Evolutionary conservation across 495 filamentous ascomycete species (phyloP).

Genomic region (Hypoxylon intermedium): DNA sequence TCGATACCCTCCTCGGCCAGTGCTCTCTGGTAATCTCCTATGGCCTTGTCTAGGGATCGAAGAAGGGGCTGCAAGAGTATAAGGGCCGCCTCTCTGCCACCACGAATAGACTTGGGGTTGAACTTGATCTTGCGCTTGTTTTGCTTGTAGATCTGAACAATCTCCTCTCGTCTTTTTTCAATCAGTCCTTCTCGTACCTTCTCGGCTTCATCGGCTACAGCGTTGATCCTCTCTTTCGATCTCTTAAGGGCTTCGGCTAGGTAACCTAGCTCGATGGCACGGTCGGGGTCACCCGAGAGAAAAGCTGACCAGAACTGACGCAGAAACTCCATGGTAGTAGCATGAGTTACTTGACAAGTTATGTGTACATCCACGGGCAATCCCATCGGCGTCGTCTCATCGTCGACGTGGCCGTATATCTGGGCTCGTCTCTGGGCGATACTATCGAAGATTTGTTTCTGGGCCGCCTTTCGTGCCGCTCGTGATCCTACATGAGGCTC

Average conservation of each 20-base stretch:
- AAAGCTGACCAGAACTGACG: constrained; percentile 94
- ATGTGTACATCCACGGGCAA: constrained; percentile 72
- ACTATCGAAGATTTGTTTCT: constrained; percentile 62
- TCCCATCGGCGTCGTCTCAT: constrained; percentile 62
- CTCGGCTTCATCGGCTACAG: constrained; percentile 82
- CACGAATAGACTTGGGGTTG: constrained; percentile 68
- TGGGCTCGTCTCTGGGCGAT: constrained; percentile 62
- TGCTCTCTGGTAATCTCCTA: constrained; percentile 67
- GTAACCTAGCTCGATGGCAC: constrained; percentile 75
- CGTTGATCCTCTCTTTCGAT: constrained; percentile 78
- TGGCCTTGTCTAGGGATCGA: constrained; percentile 68
- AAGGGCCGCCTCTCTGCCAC: constrained; percentile 77
- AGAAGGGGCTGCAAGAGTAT: constrained; percentile 76
- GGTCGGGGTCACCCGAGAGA: constrained; percentile 78
- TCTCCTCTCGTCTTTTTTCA: constrained; percentile 72
- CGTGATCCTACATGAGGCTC: constrained; percentile 64
- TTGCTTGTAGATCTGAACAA: constrained; percentile 67
- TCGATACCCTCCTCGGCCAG: constrained; percentile 64
- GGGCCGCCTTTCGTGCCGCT: constrained; percentile 59
- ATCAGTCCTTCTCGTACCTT: constrained; percentile 66
- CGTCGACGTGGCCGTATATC: constrained; percentile 51
- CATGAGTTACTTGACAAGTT: constrained; percentile 81
- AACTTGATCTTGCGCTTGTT: constrained; percentile 74
- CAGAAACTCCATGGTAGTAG: constrained; percentile 92
- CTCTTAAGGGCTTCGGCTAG: constrained; percentile 78